Evolutionary conservation across 1,284 basidiomycete species (phyloP), one percentile per base, ranked within the genome.

Genomic region (Irpex rosettiformis): DNA sequence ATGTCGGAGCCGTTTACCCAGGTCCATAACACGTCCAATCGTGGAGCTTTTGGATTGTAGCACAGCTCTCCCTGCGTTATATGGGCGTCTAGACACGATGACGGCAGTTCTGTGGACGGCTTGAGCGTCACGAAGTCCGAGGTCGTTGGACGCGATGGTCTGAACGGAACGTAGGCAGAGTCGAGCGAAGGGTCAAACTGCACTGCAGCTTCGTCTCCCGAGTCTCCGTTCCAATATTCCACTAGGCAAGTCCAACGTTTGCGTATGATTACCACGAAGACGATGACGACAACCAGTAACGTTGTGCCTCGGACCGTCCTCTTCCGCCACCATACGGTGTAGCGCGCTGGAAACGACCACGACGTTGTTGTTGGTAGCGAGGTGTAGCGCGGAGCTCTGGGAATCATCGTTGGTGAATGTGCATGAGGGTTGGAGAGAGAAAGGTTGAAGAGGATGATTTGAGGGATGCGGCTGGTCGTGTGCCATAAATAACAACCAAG

Each of bases 91-190:
- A 58, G n/a, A 33, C 60, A 61, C 11, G 54, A 37, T n/a, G 25
- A 51, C 11, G 60, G 57, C 6, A 61, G 60, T n/a, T 49, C 43
- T 8, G 43, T 43, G 29, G 54, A 43, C 4, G 54, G 54, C 52
- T 48, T 61, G 28, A 61, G 51, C 25, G 55, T 43, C 18, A 28
- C 33, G n/a, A 18, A 22, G 24, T 11, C 13, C 40, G 40, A 2
- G 42, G n/a, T 13, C 24, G 54, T n/a, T 30, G 48, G 16, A 6
- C 29, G 33, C 21, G 54, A 25, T 3, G 57, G 57, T 11, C 61
- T 64, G 52, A 69, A 66, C 24, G 67, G 62, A 16, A 69, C 62
- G 54, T 70, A 67, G 21, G 62, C 55, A 10, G 63, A 37, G 37
- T 61, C 58, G 7, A 59, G 22, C n/a, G 47, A 24, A 7, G 51